Conservation (phyloP, 495 filamentous ascomycete species). For the Cairneyella variabilis region DNA sequence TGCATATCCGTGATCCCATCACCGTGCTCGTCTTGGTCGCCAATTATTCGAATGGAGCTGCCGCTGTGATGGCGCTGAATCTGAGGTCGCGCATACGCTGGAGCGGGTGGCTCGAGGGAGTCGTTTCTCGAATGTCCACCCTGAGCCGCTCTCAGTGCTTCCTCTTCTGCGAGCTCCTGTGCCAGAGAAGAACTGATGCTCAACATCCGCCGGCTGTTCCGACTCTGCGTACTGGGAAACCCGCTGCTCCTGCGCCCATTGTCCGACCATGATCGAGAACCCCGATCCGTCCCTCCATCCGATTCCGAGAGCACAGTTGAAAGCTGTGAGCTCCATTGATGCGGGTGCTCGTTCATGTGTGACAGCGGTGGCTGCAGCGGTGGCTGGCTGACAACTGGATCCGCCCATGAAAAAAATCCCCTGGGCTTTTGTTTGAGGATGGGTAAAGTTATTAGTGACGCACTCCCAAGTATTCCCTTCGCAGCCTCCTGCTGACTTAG, state of each 20-base stretch:
- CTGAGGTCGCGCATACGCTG: slow-evolving; percentile 31
- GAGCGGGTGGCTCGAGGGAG: slow-evolving; percentile 37
- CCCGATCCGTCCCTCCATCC: slow-evolving; percentile 50
- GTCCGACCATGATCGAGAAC: slow-evolving; percentile 40
- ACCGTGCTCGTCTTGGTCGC: slow-evolving; percentile 51
- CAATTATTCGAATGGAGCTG: slow-evolving; percentile 26
- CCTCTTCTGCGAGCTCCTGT: too few species aligned
- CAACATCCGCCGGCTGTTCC: slow-evolving; percentile 44
- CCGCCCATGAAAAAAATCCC: slow-evolving; percentile 26
- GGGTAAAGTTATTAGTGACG: slow-evolving; percentile 21
- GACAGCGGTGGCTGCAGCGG: slow-evolving; percentile 31
- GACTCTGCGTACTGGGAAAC: slow-evolving; percentile 34
- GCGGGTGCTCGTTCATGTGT: slow-evolving; percentile 35
- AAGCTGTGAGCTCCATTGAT: slow-evolving; percentile 71
- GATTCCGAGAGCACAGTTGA: slow-evolving; percentile 63
- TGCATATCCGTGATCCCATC: slow-evolving; percentile 50
- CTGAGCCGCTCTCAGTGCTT: slow-evolving; percentile 3
- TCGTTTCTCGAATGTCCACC: slow-evolving; percentile 28
- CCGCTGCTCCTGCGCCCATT: slow-evolving; percentile 25
- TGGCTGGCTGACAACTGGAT: slow-evolving; percentile 19
- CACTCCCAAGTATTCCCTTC: slow-evolving; percentile 30
- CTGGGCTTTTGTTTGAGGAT: slow-evolving; percentile 2
- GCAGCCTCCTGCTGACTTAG: slow-evolving; percentile 38
- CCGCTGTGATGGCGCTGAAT: slow-evolving; percentile 25
- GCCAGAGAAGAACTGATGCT: slow-evolving; percentile 48